Conservation (phyloP, 495 filamentous ascomycete genomes). For the Aspergillus egyptiacus region DNA sequence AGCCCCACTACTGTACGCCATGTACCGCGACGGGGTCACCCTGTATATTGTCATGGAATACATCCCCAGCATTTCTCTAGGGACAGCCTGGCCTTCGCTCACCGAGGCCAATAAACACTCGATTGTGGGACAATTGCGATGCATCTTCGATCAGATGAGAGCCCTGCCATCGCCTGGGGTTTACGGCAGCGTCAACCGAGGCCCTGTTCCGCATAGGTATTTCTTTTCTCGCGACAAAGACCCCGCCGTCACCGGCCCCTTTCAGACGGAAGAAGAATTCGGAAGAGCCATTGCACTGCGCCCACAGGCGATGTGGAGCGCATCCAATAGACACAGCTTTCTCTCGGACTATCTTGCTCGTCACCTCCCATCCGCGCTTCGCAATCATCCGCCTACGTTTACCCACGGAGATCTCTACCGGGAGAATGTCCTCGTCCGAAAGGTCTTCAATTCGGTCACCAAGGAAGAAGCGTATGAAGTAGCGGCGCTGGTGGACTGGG, state of each 20-base stretch:
- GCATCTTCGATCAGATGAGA: conserved; percentile 26
- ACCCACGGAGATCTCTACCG: conserved; percentile 30
- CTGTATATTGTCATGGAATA: conserved; percentile 22
- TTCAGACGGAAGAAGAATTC: conserved; percentile 28
- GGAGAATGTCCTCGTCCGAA: conserved; percentile 12
- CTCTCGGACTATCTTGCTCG: conserved; percentile 30
- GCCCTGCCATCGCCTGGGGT: conserved; percentile 24
- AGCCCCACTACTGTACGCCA: conserved; percentile 19
- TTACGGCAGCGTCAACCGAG: conserved; percentile 23
- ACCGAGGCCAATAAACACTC: conserved; percentile 21
- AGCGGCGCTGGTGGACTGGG: conserved; percentile 44
- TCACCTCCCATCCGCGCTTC: conserved; percentile 25
- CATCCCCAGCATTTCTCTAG: conserved; percentile 15
- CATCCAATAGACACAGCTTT: conserved; percentile 17
- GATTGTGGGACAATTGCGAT: conserved; percentile 19
- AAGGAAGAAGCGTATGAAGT: conserved; percentile 10
- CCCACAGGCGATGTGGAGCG: conserved; percentile 21
- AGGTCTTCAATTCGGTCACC: background rate
- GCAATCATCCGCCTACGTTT: conserved; percentile 25
- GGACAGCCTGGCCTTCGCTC: conserved; percentile 16
- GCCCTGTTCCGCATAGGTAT: conserved; percentile 26
- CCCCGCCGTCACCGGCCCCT: conserved; percentile 26
- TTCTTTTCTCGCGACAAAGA: conserved; percentile 26
- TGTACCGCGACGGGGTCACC: conserved; percentile 12
- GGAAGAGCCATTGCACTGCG: conserved; percentile 24